Evolutionary conservation across 345 rosid genomes (phyloP).

Genomic region (Rhizophora apiculata): DNA sequence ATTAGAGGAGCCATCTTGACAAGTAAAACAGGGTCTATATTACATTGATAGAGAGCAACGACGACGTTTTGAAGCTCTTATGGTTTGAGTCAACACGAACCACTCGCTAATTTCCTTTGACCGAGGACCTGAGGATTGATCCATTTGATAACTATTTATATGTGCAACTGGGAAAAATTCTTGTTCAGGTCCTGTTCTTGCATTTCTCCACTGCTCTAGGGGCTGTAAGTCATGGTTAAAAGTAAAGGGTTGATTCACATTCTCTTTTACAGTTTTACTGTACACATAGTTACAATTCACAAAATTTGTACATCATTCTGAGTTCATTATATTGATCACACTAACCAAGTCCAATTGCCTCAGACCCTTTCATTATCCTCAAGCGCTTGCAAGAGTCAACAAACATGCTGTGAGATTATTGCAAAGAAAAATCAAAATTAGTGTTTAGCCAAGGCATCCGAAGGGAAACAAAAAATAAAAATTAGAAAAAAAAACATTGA

Average conservation of each 20-base stretch:
- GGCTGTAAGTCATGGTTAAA: conserved; percentile 11
- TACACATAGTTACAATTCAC: not conserved
- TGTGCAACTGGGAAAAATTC: not conserved
- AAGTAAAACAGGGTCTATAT: too few species aligned
- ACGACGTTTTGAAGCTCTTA: too few species aligned
- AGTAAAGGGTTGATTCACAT: not conserved
- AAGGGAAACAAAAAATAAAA: not conserved
- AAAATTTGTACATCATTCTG: not conserved
- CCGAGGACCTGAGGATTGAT: conserved; percentile 1
- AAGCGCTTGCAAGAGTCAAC: conserved; percentile 29
- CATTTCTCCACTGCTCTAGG: conserved; percentile 37
- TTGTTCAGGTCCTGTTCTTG: conserved; percentile 56
- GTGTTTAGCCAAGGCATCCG: not conserved
- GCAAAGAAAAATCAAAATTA: not conserved
- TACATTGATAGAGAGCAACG: too few species aligned
- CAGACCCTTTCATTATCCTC: conserved; percentile 35
- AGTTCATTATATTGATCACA: not conserved
- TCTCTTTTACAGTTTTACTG: not conserved
- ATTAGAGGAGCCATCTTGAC: too few species aligned
- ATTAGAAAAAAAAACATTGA: too few species aligned
- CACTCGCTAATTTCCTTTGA: conserved; percentile 34
- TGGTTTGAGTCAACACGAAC: too few species aligned
- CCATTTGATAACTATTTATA: not conserved
- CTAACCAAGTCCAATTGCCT: conserved; percentile 32
- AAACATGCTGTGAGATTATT: conserved; percentile 20